Evolutionary conservation across 192 early-diverging fungal genomes (phyloP).

Genomic region (Podila epigama): DNA sequence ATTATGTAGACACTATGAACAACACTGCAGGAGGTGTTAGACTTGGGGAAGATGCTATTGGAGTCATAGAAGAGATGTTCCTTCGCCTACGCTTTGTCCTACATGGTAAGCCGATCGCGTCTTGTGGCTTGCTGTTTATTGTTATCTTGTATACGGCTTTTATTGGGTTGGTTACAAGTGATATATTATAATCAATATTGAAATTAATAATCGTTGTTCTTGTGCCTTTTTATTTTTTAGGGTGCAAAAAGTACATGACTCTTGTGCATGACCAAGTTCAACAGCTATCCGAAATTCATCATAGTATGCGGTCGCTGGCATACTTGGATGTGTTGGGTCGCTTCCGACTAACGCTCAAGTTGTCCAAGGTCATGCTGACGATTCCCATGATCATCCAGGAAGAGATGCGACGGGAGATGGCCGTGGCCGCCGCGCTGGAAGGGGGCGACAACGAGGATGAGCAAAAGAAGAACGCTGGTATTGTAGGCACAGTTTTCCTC

Average conservation of each 20-base stretch:
- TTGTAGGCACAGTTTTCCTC: constrained; percentile 41
- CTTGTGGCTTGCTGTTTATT: not conserved
- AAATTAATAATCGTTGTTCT: not conserved
- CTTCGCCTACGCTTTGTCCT: constrained; percentile 38
- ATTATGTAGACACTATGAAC: constrained; percentile 51
- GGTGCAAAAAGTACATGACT: constrained; percentile 65
- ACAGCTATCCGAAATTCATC: constrained; percentile 62
- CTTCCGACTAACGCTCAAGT: constrained; percentile 58
- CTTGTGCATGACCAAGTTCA: constrained; percentile 65
- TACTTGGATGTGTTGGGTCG: constrained; percentile 65
- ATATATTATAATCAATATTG: not conserved
- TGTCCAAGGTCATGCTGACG: constrained; percentile 58
- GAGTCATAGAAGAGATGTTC: constrained; percentile 50
- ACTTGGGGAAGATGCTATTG: constrained; percentile 43
- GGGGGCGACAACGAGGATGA: constrained; percentile 25
- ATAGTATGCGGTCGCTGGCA: constrained; percentile 59
- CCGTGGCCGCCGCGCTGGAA: constrained; percentile 42
- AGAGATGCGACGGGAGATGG: constrained; percentile 50
- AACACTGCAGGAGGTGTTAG: constrained; percentile 44
- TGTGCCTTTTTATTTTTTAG: constrained; percentile 23
- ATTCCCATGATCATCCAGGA: constrained; percentile 64
- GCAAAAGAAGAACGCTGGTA: constrained; percentile 37
- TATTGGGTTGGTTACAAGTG: not conserved
- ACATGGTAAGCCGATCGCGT: constrained; percentile 17
- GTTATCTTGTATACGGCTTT: not conserved